Conservation (phyloP, 257 asterid genomes). For the Ilex aquifolium region DNA sequence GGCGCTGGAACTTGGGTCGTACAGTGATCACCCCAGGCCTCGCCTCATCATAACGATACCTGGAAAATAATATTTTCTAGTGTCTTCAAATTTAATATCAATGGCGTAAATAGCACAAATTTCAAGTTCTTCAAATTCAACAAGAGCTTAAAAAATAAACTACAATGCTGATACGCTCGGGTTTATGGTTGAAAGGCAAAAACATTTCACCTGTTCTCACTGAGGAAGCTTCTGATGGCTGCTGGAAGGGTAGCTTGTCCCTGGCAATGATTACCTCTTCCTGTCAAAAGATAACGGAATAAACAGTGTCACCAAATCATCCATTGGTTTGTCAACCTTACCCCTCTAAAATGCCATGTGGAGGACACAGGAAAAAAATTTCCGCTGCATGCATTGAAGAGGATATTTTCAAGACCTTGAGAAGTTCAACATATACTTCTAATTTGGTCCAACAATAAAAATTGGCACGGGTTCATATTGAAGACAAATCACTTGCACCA, state of each 20-base stretch:
- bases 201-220: constrained; percentile 47
- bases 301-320: neutral
- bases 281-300: constrained; percentile 28
- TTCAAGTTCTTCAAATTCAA: neutral
- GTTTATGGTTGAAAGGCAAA: neutral
- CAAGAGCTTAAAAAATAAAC: neutral
- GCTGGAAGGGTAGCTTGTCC: constrained; percentile 78
- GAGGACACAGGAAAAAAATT: neutral
- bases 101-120: neutral
- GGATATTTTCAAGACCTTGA: no score
- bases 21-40: constrained; percentile 64
- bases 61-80: constrained; percentile 14
- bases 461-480: no score
- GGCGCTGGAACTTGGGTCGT: constrained; percentile 49
- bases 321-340: neutral
- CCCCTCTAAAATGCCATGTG: no score
- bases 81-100: neutral
- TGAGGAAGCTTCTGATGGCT: constrained; percentile 65
- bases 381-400: neutral
- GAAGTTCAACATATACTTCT: no score
- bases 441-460: no score
- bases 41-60: constrained; percentile 66
- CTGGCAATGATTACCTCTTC: constrained; percentile 80
- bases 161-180: neutral
- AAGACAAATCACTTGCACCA: no score